These are phyloP conservation scores for Exophiala alcalophila DNA, from an alignment of 2,329 filamentous ascomycete species.

Conservation along the genomic window DNA sequence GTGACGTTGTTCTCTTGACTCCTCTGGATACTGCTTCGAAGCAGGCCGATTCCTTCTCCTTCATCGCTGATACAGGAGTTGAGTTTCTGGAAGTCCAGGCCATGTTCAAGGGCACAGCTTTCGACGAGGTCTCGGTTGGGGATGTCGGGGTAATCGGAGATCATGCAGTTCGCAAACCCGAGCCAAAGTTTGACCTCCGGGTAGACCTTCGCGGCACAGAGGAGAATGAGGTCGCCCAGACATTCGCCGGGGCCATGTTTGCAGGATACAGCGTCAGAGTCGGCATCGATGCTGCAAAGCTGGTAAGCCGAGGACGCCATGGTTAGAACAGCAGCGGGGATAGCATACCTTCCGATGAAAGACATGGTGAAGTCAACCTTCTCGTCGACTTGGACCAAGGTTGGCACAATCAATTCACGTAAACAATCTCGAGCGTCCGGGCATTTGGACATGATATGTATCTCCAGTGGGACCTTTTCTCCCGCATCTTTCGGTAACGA, in stretches of 20 bases:
- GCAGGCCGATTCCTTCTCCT: conserved; percentile 50
- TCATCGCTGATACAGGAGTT: conserved; percentile 72
- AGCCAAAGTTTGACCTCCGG: conserved; percentile 68
- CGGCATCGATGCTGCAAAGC: conserved; percentile 55
- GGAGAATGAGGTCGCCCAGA: conserved; percentile 89
- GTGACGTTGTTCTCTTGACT: conserved; percentile 60
- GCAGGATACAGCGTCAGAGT: conserved; percentile 80
- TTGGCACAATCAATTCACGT: conserved; percentile 73
- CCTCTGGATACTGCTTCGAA: conserved; percentile 51
- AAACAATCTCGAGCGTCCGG: conserved; percentile 86
- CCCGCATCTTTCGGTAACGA: not conserved
- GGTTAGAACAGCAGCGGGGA: conserved; percentile 6
- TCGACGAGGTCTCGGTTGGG: conserved; percentile 75
- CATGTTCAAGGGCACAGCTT: conserved; percentile 86
- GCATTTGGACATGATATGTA: conserved; percentile 97
- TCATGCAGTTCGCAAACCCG: conserved; percentile 89
- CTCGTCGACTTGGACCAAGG: conserved; percentile 75
- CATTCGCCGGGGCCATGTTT: conserved; percentile 88
- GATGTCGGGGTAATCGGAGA: conserved; percentile 70
- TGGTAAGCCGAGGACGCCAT: conserved; percentile 9
- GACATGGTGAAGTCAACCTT: conserved; percentile 90
- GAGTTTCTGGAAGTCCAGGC: conserved; percentile 74
- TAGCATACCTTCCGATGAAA: conserved; percentile 74
- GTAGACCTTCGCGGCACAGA: conserved; percentile 74
- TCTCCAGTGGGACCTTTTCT: conserved; percentile 70